A percentile compares a stretch with the other conserved stretches of the same genome.
These are phyloP conservation scores for Exophiala lecanii-corni DNA, from an alignment of 2,329 filamentous ascomycete genomes.

Conservation along the genomic window DNA sequence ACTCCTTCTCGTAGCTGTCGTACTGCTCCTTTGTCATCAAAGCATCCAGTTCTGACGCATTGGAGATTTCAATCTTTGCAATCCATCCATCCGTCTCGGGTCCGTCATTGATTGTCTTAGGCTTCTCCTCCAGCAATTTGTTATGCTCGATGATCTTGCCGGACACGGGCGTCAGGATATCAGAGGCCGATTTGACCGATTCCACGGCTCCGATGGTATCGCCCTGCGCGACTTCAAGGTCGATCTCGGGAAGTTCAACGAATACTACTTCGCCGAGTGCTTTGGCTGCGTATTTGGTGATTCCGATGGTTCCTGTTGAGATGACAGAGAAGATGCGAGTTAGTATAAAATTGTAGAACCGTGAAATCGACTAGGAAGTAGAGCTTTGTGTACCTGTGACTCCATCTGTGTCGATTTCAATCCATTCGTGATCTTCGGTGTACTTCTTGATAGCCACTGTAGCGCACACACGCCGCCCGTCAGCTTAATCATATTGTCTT, in stretches of 20 bases:
- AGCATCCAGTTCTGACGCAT: conserved; percentile 64
- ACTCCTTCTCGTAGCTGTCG: conserved; percentile 57
- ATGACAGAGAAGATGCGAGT: too few relatives aligned
- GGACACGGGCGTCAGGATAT: conserved; percentile 84
- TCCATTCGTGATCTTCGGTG: conserved; percentile 98
- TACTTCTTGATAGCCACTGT: conserved; percentile 65
- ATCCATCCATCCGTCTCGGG: conserved; percentile 93
- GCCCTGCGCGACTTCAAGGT: conserved; percentile 64
- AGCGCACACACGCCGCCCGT: background rate
- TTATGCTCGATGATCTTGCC: conserved; percentile 76
- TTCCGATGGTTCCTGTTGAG: conserved; percentile 62
- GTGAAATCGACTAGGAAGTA: too few relatives aligned
- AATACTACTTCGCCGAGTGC: conserved; percentile 95
- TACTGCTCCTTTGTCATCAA: conserved; percentile 78
- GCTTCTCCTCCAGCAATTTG: conserved; percentile 72
- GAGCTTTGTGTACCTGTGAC: conserved; percentile 72
- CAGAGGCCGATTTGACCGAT: conserved; percentile 96
- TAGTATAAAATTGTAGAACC: background rate
- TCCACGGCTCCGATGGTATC: conserved; percentile 92
- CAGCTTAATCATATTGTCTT: background rate
- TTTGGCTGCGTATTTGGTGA: conserved; percentile 86
- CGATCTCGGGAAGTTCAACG: conserved; percentile 80
- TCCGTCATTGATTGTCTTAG: conserved; percentile 79
- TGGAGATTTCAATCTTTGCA: conserved; percentile 74
- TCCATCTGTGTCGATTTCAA: conserved; percentile 78